These are phyloP conservation scores for Coprinopsis marcescibilis DNA, from an alignment of 768 basidiomycete species.

Conservation along the genomic window DNA sequence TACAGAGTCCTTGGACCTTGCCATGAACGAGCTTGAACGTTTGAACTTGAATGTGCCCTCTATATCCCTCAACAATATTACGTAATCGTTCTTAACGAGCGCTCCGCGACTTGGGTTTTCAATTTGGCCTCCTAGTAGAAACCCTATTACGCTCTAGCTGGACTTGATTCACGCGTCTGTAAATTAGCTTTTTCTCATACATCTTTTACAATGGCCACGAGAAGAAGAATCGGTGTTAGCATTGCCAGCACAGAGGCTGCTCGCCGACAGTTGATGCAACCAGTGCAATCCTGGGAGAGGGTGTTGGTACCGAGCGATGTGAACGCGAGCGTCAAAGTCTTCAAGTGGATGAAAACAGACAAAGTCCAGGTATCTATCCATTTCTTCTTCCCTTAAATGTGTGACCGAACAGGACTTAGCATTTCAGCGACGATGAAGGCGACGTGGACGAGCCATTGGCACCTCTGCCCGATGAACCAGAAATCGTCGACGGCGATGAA, in stretches of 20 bases:
- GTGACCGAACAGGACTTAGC: slow-evolving; percentile 34
- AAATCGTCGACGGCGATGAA: slow-evolving; percentile 69
- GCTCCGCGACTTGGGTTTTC: too few species aligned
- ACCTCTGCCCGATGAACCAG: slow-evolving; percentile 72
- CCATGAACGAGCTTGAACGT: too few species aligned
- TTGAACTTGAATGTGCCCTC: too few species aligned
- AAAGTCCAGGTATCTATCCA: slow-evolving; percentile 58
- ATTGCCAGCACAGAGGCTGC: slow-evolving; percentile 75
- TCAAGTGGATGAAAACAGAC: slow-evolving; percentile 78
- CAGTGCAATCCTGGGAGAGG: slow-evolving; percentile 85
- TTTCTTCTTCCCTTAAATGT: background rate
- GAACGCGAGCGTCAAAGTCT: slow-evolving; percentile 53
- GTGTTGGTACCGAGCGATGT: slow-evolving; percentile 59
- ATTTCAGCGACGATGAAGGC: slow-evolving; percentile 85
- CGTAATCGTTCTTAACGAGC: too few species aligned
- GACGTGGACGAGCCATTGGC: slow-evolving; percentile 75
- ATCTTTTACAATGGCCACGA: slow-evolving; percentile 74
- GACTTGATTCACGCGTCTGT: too few species aligned
- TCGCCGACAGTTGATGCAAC: slow-evolving; percentile 81
- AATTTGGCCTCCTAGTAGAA: too few species aligned
- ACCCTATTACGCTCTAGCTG: too few species aligned
- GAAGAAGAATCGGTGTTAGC: slow-evolving; percentile 73
- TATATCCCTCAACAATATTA: too few species aligned
- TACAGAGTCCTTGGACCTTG: too few species aligned
- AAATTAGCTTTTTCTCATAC: too few species aligned